Conservation (phyloP, 495 filamentous ascomycete species). For the Cercophora samala region DNA sequence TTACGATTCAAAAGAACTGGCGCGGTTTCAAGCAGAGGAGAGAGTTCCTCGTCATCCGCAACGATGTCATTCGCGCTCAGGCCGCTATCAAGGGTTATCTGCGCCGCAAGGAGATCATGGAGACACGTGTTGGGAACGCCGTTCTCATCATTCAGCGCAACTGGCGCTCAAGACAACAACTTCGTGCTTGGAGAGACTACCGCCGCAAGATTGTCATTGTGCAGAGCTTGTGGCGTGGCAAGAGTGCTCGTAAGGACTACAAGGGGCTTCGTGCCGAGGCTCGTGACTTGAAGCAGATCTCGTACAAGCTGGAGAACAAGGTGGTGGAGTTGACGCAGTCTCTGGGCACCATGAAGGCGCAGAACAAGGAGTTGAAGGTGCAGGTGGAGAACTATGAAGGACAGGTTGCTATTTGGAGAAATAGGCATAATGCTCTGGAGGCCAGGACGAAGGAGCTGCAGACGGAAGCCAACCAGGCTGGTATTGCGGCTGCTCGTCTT, state of each 20-base stretch:
- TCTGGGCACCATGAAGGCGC: slow-evolving; percentile 81
- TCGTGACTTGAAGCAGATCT: slow-evolving; percentile 96
- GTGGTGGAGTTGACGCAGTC: slow-evolving; percentile 96
- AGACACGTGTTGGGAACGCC: slow-evolving; percentile 90
- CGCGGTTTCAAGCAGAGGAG: slow-evolving; percentile 82
- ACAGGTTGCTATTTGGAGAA: slow-evolving; percentile 93
- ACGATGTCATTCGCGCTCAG: slow-evolving; percentile 80
- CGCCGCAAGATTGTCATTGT: slow-evolving; percentile 83
- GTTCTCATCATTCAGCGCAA: slow-evolving; percentile 84
- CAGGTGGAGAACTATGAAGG: slow-evolving; percentile 96
- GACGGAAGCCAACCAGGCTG: slow-evolving; percentile 93
- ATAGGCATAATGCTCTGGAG: slow-evolving; percentile 86
- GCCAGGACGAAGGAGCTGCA: slow-evolving; percentile 88
- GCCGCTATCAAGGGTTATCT: slow-evolving; percentile 88
- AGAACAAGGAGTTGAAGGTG: slow-evolving; percentile 82
- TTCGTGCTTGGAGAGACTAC: slow-evolving; percentile 82
- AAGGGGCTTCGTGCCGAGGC: slow-evolving; percentile 91
- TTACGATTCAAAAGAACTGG: slow-evolving; percentile 93
- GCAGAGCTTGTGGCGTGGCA: slow-evolving; percentile 92
- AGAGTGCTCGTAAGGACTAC: slow-evolving; percentile 73
- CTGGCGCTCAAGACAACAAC: slow-evolving; percentile 76
- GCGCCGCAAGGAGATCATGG: slow-evolving; percentile 81
- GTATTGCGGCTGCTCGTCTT: slow-evolving; percentile 85
- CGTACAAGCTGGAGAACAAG: slow-evolving; percentile 98
- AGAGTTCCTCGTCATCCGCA: slow-evolving; percentile 68